Evolutionary conservation across 176 grass and related monocot genomes (phyloP), one percentile per base, ranked within the genome.

Genomic region (Eragrostis curvula): DNA sequence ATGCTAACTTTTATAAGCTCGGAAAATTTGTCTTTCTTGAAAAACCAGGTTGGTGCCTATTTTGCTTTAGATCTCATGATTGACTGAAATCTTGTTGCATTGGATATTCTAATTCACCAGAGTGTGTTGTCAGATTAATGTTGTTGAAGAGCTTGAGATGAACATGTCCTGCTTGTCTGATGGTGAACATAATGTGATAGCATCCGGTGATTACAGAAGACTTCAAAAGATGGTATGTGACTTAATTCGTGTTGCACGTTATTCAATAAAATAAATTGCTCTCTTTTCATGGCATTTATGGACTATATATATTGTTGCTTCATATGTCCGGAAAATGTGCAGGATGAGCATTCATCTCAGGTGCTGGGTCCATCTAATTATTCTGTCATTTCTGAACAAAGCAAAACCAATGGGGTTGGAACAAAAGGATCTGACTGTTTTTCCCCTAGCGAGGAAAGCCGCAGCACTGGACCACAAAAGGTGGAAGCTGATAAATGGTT

Each of bases 91-190:
- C 48, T 78, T 83, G 24, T 66, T 83, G 23, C 66, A 27, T 42
- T 83, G 44, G 66, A 25, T 27, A 66, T 63, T 57, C 56, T 77
- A 64, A 76, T 73, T 70, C 64, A 52, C n/a, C 11, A 14, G 40
- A 27, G 29, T 70, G 60, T 49, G n/a, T 87, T n/a, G 28, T 69
- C 89, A 97, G 94, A 90, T 92, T 71, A 29, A 83, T 81, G 81
- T 97, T 88, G 89, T 77, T 66, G 89, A 97, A 84, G 94, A 94
- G 66, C 67, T 94, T 82, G 91, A 94, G 75, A 83, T 75, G 84
- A 90, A 75, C 85, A 89, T 91, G 80, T 84, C 79, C 27, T 78
- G 81, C 17, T 61, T 87, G 68, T 64, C 84, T 83, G 86, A 74
- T 72, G 64, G 71, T 83, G 77, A 73, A 79, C 47, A 74, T 86